Evolutionary conservation across 345 rosid species (phyloP), one percentile per base, ranked within the genome.

Genomic region (Balakata baccata): DNA sequence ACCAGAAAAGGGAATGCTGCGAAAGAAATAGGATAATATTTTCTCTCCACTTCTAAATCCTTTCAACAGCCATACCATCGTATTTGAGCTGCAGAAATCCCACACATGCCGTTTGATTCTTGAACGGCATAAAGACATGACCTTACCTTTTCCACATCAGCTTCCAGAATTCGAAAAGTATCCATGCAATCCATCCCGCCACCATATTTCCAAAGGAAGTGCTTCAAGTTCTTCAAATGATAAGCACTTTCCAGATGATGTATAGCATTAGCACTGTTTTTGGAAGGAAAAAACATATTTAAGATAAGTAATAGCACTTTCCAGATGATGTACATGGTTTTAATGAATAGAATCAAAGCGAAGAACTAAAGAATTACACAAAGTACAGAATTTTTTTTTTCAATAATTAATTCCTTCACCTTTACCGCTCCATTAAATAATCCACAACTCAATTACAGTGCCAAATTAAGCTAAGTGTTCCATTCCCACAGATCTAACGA

Each of bases 181-280:
- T 91, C 89, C n/a, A 87, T 37, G 39, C 81, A 18, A 74, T 87
- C 92, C 90, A 81, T 89, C 50, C 80, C 84, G 7, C 87, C 88
- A 16, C 90, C 96, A 72, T 89, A 53, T 75, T 89, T 87, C 93
- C 92, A 91, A 25, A 89, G 63, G 75, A 92, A 95, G 65, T 87
- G 93, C 91, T 95, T 92, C 81, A 85, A 51, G 49, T 87, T 91
- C 86, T 91, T 91, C 63, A 81, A 77, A 83, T 95, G 99, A 63
- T 85, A 85, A 47, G 25, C 84, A 77, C 91, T 84, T 6, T 87
- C 88, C 38, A 92, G 80, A 85, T 89, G 98, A 64, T 73, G 83
- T 64, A 89, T 91, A 49, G 90, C 97, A 74, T 89, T 86, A 18
- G 81, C 77, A 67, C 93, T 92, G 79, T 18, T 17, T 18, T 18